Evolutionary conservation across 2,329 filamentous ascomycete genomes (phyloP).

Genomic region (Penicillium sclerotiorum): DNA sequence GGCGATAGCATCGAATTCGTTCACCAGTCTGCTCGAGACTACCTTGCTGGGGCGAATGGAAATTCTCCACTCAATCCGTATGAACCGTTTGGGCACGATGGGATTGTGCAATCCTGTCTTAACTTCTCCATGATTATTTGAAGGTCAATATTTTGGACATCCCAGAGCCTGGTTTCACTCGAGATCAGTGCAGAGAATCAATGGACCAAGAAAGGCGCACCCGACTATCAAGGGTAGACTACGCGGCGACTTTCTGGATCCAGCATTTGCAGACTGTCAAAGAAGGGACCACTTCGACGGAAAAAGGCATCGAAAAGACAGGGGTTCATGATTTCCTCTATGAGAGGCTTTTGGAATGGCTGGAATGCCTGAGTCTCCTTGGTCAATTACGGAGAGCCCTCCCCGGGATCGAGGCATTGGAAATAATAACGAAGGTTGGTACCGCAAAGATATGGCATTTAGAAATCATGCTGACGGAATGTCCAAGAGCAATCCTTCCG

Average conservation of each 20-base stretch:
- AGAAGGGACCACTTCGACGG: neutral
- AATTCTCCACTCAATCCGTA: slow-evolving; percentile 21
- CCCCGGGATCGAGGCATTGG: slow-evolving; percentile 16
- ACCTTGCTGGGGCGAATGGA: slow-evolving; percentile 16
- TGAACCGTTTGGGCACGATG: slow-evolving; percentile 11
- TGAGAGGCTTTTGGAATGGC: slow-evolving; percentile 29
- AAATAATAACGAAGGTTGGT: slow-evolving; percentile 5
- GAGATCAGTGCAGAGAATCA: slow-evolving; percentile 6
- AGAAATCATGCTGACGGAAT: neutral
- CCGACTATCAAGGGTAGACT: slow-evolving; percentile 14
- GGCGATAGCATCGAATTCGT: slow-evolving; percentile 28
- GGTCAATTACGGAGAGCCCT: slow-evolving; percentile 20
- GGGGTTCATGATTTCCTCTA: slow-evolving; percentile 22
- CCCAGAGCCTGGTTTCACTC: slow-evolving; percentile 23
- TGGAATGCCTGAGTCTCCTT: slow-evolving; percentile 32
- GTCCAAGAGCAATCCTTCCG: neutral
- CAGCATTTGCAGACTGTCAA: slow-evolving; percentile 20
- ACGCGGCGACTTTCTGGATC: slow-evolving; percentile 30
- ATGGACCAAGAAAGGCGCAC: neutral
- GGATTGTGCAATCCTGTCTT: slow-evolving; percentile 20
- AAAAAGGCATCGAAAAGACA: slow-evolving; percentile 5
- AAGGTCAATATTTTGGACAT: slow-evolving; percentile 27
- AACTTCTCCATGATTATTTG: slow-evolving; percentile 23
- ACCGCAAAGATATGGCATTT: neutral
- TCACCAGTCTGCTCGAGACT: slow-evolving; percentile 33